phyloP scores from a whole-genome alignment of 1,139 yeast genomes.

The Debaryomycetaceae sp. region DNA sequence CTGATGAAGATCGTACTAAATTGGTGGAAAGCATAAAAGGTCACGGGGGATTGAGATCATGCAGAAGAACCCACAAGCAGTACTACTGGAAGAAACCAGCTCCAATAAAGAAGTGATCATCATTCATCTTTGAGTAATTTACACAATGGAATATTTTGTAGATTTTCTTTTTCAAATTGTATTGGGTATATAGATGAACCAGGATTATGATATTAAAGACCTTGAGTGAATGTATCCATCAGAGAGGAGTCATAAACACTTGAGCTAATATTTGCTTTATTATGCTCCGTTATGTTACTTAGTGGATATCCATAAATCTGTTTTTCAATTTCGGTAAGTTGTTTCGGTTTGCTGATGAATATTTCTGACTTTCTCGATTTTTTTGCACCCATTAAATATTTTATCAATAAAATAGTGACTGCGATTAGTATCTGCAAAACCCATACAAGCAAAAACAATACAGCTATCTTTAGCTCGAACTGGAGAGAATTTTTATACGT shows the following conservation, averaged over 20 bases:
- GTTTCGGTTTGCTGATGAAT: conserved; percentile 29
- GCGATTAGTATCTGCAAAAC: conserved; percentile 42
- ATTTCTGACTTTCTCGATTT: not conserved
- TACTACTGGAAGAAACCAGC: conserved; percentile 82
- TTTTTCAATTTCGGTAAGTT: conserved; percentile 25
- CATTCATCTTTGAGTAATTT: not conserved
- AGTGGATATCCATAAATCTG: conserved; percentile 30
- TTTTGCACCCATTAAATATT: not conserved
- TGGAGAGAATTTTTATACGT: conserved; percentile 32
- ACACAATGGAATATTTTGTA: not conserved
- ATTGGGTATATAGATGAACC: not conserved
- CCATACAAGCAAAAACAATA: conserved; percentile 48
- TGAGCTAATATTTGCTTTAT: conserved; percentile 5
- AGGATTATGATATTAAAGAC: not conserved
- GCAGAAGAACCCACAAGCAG: conserved; percentile 93
- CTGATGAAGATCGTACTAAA: conserved; percentile 61
- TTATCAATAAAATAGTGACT: conserved; percentile 12
- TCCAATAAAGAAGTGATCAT: conserved; percentile 33
- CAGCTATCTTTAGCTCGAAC: conserved; percentile 45
- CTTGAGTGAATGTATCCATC: not conserved
- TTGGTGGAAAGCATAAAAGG: conserved; percentile 79
- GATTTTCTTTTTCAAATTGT: not conserved
- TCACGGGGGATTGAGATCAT: conserved; percentile 75
- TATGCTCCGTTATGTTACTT: conserved; percentile 13
- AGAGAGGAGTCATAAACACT: conserved; percentile 5